These are phyloP conservation scores for Boletus smithii DNA, from an alignment of 1,284 basidiomycete species.

Conservation along the genomic window DNA sequence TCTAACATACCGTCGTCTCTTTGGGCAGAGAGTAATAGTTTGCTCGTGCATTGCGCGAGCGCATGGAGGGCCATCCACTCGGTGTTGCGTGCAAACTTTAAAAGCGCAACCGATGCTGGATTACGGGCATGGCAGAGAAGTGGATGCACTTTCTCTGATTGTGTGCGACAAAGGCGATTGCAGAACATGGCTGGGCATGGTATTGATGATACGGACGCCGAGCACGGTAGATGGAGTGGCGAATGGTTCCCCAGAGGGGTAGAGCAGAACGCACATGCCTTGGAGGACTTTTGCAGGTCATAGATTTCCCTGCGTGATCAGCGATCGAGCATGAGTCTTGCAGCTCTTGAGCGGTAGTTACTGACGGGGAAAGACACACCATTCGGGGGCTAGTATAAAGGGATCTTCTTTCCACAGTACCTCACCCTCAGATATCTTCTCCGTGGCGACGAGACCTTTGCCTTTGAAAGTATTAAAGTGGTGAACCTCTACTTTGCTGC, in stretches of 20 bases:
- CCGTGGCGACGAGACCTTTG: slow-evolving; percentile 77
- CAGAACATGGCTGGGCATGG: slow-evolving; percentile 72
- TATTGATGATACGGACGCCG: slow-evolving; percentile 39
- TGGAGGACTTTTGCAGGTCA: slow-evolving; percentile 54
- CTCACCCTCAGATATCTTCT: slow-evolving; percentile 67
- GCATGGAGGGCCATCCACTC: slow-evolving; percentile 79
- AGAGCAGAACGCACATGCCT: slow-evolving; percentile 65
- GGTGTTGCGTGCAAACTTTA: slow-evolving; percentile 55
- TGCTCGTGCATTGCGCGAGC: slow-evolving; percentile 61
- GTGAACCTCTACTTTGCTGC: slow-evolving; percentile 61
- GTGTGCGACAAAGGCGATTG: slow-evolving; percentile 68
- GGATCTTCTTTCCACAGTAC: slow-evolving; percentile 82
- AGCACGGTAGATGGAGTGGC: slow-evolving; percentile 49
- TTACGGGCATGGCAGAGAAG: slow-evolving; percentile 76
- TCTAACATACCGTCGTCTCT: slow-evolving; percentile 42
- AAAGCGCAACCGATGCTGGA: slow-evolving; percentile 57
- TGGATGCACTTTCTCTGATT: slow-evolving; percentile 61
- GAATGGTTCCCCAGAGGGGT: slow-evolving; percentile 53
- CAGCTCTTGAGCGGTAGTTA: too few species aligned
- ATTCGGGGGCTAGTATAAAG: slow-evolving; percentile 68
- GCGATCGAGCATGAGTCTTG: too few species aligned
- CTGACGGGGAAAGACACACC: slow-evolving; percentile 40
- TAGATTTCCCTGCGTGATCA: slow-evolving; percentile 58
- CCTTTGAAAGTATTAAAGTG: slow-evolving; percentile 74
- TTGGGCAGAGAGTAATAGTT: slow-evolving; percentile 58